Base-by-base conservation (phyloP, 1,284 basidiomycete species). In the Pyrrhoderma noxium region DNA sequence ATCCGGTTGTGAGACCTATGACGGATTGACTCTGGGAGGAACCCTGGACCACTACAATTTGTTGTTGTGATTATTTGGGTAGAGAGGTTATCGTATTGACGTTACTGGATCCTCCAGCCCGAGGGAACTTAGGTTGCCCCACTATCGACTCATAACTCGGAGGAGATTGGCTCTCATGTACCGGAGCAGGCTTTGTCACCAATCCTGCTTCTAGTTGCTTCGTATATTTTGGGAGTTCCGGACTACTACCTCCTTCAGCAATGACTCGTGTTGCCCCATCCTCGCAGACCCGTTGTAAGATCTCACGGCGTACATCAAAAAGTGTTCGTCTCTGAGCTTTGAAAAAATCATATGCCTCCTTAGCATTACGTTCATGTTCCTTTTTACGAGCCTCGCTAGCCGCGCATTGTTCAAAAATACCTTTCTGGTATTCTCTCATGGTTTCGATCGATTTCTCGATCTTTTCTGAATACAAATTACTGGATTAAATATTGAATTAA, bases 281-380 rank as follows among this genome's bases (percentile, higher is more conserved):
- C 22, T 55, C 54, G 5, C n/a, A 16, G 4, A 55, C 22, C 5
- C 41, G 54, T 5, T 13, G 14, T 2, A 55, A 34, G 35, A 55
- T 52, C 35, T 55, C 54, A 1, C 50, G 50, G 3, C 54, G 45
- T 3, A 45, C 36, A 23, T 41, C 40, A 8, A 52, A 41, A n/a
- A 55, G 51, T 31, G 31, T 34, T 13, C 40, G 44, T n/a, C 54
- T 44, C 3, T 47, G 37, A 8, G 50, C 48, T 8, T 19, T 40
- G 13, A 55, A 21, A 31, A 52, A 52, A 22, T 48, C 46, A 13
- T 35, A 23, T 8, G 54, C 50, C n/a, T 55, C 54, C 14, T 9
- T 36, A 11, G 48, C 54, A 16, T 35, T 22, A 11, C 14, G 34
- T n/a, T 31, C 25, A 37, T 27, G 27, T 4, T 38, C 23, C 19